Conservation (phyloP, 2,329 filamentous ascomycete genomes). For the Mariannaea sp. region DNA sequence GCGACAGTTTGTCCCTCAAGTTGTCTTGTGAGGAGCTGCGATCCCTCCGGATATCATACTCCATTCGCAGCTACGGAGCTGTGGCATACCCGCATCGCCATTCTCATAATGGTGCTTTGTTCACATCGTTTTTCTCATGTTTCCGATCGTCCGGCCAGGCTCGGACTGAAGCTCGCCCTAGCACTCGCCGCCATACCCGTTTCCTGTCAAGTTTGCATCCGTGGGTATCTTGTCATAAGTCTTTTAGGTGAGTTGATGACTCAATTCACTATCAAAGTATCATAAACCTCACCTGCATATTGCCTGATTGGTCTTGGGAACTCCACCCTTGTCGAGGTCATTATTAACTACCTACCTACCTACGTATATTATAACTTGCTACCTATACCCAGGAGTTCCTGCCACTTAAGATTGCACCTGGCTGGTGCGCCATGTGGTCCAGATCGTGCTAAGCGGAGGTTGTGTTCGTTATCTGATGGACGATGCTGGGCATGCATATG, state of each 20-base stretch:
- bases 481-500: too few relatives aligned
- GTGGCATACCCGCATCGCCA: conserved; percentile 3
- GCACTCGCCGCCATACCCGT: conserved; percentile 24
- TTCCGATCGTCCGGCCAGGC: conserved; percentile 35
- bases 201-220: conserved; percentile 7
- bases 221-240: background rate
- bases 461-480: conserved; percentile 11
- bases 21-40: conserved; percentile 10
- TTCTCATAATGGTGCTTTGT: conserved; percentile 16
- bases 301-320: conserved; percentile 8
- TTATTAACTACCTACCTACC: too few relatives aligned
- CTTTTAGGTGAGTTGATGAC: conserved; percentile 7
- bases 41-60: conserved; percentile 19
- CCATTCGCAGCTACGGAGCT: conserved; percentile 8
- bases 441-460: conserved; percentile 5
- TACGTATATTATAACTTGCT: too few relatives aligned
- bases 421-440: conserved; percentile 21
- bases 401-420: conserved; percentile 19
- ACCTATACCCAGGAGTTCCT: too few relatives aligned
- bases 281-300: conserved; percentile 8
- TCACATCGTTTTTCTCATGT: conserved; percentile 15
- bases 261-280: background rate
- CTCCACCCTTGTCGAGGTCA: conserved; percentile 16
- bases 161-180: conserved; percentile 9
- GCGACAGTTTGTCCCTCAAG: background rate